These are phyloP conservation scores for Hortaea werneckii DNA, from an alignment of 2,329 filamentous ascomycete genomes.

Conservation along the genomic window DNA sequence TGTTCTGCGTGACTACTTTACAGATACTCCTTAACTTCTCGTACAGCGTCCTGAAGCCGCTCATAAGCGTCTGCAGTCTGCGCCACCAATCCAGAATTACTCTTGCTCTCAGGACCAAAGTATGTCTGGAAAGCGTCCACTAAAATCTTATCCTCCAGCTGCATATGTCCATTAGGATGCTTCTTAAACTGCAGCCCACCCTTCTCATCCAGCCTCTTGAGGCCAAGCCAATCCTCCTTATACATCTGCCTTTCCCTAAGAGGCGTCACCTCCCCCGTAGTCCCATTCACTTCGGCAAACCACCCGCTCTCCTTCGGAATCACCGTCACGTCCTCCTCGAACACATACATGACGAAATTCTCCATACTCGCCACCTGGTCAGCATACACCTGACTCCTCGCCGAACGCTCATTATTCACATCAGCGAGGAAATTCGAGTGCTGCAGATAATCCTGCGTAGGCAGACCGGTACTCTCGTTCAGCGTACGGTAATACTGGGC, in stretches of 20 bases:
- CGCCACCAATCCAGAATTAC: too few relatives aligned
- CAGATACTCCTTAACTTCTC: neutral
- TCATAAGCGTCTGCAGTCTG: too few relatives aligned
- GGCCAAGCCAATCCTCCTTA: slow-evolving; percentile 84
- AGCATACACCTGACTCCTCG: slow-evolving; percentile 67
- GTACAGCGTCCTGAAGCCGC: too few relatives aligned
- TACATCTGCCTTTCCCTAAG: slow-evolving; percentile 66
- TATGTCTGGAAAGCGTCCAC: slow-evolving; percentile 55
- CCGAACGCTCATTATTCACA: slow-evolving; percentile 79
- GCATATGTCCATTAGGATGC: slow-evolving; percentile 73
- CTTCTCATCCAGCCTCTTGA: slow-evolving; percentile 68
- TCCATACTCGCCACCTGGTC: slow-evolving; percentile 58
- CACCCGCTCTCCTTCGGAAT: slow-evolving; percentile 84
- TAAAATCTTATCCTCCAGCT: slow-evolving; percentile 57
- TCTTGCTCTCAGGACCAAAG: slow-evolving; percentile 41
- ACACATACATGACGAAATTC: slow-evolving; percentile 78
- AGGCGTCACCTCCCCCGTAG: slow-evolving; percentile 49
- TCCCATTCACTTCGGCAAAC: slow-evolving; percentile 78
- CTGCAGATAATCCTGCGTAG: slow-evolving; percentile 58
- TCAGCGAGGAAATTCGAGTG: slow-evolving; percentile 84
- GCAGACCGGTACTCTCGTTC: slow-evolving; percentile 44
- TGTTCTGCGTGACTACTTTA: too few relatives aligned
- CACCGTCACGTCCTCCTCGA: slow-evolving; percentile 74
- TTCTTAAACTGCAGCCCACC: slow-evolving; percentile 67
- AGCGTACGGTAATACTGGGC: slow-evolving; percentile 87